phyloP scores from a whole-genome alignment of 2,329 filamentous ascomycete genomes.

The Fusarium pseudocircinatum region DNA sequence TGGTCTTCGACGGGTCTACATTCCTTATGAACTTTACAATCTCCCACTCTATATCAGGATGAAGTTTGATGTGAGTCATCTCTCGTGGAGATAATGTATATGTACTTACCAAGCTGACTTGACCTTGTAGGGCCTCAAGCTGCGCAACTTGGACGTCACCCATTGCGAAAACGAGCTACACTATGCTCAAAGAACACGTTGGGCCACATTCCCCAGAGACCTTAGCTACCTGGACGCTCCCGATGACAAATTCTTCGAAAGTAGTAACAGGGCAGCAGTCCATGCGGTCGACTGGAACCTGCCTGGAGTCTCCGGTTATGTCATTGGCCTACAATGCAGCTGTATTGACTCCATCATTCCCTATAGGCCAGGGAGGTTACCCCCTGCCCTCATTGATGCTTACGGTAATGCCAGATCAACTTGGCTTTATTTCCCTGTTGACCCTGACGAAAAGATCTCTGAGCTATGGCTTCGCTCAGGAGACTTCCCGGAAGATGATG shows the following conservation, averaged over 20 bases:
- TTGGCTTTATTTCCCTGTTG: background rate
- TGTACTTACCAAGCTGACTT: background rate
- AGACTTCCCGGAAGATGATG: background rate
- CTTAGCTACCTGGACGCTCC: accelerated
- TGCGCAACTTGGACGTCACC: background rate
- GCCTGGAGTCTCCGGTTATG: background rate
- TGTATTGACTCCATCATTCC: background rate
- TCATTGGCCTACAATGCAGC: background rate
- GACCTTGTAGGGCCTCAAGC: background rate
- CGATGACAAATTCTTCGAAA: background rate
- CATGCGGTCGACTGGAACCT: background rate
- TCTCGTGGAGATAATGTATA: background rate
- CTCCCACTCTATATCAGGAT: background rate
- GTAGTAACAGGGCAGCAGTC: background rate
- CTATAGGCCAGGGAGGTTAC: no score
- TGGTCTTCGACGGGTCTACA: background rate
- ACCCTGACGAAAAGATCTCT: background rate
- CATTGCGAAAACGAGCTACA: no score
- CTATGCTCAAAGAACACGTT: background rate
- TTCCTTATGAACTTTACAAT: accelerated
- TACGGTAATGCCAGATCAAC: accelerated
- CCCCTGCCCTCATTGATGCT: background rate
- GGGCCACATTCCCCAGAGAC: background rate
- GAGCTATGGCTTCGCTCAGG: background rate
- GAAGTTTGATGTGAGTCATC: background rate